A percentile compares a stretch with the other conserved stretches of the same genome.
Evolutionary conservation across 1,284 basidiomycete genomes (phyloP).

Genomic region (Tilletia horrida): DNA sequence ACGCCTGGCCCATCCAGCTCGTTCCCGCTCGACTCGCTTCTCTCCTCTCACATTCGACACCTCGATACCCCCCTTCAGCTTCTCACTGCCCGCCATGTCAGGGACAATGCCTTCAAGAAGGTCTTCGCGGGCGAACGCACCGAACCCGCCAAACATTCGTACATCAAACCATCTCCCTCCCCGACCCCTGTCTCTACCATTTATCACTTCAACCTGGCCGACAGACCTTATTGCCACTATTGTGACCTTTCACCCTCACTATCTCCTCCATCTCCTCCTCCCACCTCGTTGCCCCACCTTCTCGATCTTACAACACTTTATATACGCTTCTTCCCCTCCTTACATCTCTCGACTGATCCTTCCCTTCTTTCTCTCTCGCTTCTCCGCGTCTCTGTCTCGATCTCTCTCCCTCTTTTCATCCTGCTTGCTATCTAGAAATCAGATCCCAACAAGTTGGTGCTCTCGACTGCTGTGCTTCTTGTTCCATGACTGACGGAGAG

Average conservation of each 20-base stretch:
- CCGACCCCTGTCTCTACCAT: neutral
- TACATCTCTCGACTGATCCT: neutral
- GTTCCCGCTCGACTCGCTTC: neutral
- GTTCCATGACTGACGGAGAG: too few relatives aligned
- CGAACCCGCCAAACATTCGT: too few relatives aligned
- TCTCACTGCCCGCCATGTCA: neutral
- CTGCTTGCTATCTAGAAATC: slow-evolving; percentile 1
- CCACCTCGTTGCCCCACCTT: neutral
- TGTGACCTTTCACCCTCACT: neutral
- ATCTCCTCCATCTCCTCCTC: neutral
- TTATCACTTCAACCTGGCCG: neutral
- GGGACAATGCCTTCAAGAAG: too few relatives aligned
- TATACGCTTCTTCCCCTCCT: neutral
- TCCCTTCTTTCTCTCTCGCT: neutral
- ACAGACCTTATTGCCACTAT: slow-evolving; percentile 13
- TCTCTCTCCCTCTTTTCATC: neutral
- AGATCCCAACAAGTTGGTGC: too few relatives aligned
- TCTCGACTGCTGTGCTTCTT: too few relatives aligned
- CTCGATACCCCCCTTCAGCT: slow-evolving; percentile 7
- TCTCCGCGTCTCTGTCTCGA: neutral
- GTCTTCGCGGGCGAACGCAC: too few relatives aligned
- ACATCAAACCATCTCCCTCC: too few relatives aligned
- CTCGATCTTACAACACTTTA: neutral
- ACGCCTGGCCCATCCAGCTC: too few relatives aligned
- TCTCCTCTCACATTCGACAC: neutral